Evolutionary conservation across 257 asterid species (phyloP), one percentile per base, ranked within the genome.

Genomic region (Ligustrum vulgare): DNA sequence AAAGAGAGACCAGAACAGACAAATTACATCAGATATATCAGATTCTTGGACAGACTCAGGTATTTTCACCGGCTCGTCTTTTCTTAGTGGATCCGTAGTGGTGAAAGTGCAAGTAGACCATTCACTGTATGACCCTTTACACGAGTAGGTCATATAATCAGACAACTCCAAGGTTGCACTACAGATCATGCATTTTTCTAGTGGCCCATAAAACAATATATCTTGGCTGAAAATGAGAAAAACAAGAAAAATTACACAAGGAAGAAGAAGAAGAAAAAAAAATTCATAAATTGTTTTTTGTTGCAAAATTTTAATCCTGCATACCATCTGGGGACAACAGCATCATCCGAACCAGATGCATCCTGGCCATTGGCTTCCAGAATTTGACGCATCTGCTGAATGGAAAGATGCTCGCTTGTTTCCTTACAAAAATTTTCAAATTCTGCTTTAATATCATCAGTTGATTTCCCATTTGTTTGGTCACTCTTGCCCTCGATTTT

Each of bases 291-390:
- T 51, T 20, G 3, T 73, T 56, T 8, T 2, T 36, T 32, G 33
- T 20, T 8, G 9, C 36, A 37, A 28, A 36, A 69, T 6, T 54
- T 9, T 8, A 4, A 25, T 10, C 8, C 22, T 18, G 77, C 82
- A 72, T 68, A 93, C 98, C 98, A 94, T 91, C 83, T 84, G 3
- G 96, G 93, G 28, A 95, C 96, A 64, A 95, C 94, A 10, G 94
- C 96, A 32, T 88, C 99, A 56, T 91, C 97, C 0, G 78, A 18
- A 35, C 84, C 91, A 6, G 81, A 49, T 0, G 90, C 2, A 67
- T 82, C 86, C 77, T 87, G 91, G 56, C 84, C 92, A 9, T 95
- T 95, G 15, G 88, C 89, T 78, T 90, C 90, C 0, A 95, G 89
- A 70, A 95, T 87, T 64, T 90, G 78, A 0, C 89, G 92, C 98